Evolutionary conservation across 2,329 filamentous ascomycete genomes (phyloP), one percentile per base, ranked within the genome.

Genomic region (Triangularia verruculosa): DNA sequence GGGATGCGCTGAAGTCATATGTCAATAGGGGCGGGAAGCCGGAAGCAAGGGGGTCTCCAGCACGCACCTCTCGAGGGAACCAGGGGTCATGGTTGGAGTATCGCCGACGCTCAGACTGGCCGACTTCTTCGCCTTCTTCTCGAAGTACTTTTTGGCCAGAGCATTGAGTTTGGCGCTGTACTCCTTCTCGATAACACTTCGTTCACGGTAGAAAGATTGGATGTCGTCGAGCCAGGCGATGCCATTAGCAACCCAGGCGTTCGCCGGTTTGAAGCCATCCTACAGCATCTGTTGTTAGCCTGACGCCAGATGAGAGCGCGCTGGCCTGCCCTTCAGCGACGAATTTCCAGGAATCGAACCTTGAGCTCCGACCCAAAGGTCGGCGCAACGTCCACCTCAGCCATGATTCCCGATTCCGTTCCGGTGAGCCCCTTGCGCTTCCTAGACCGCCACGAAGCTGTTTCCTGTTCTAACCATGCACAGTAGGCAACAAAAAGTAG

Each of bases 191-290:
- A 99, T 97, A 34, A 82, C 87, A 74, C 92, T 92, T 63, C 96
- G 87, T 78, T 99, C 95, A 68, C 95, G 91, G 82, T 98, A 99
- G 81, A 98, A 99, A 74, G 92, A 89, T 77, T 99, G 92, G 67
- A 99, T 91, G 72, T 99, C 95, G 72, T 97, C 94, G 64, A 99
- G 88, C 94, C 94, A 99, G 69, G 86, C 82, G 75, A 99, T 96
- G 68, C 94, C 93, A 76, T 91, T 89, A 67, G 87, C 83, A 63
- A 96, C 91, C 95, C 95, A 99, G 72, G 85, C 87, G 79, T 93
- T 97, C 75, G 96, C 93, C 17, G 92, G 87, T 78, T 96, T 97
- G 84, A 97, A 99, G 74, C 91, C 92, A 87, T 99, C 95, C 92
- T 97, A 74, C 64, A 63, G 51, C 62, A 28, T 27, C 32, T 11